Evolutionary conservation across 345 rosid genomes (phyloP).

Genomic region (Adansonia digitata): DNA sequence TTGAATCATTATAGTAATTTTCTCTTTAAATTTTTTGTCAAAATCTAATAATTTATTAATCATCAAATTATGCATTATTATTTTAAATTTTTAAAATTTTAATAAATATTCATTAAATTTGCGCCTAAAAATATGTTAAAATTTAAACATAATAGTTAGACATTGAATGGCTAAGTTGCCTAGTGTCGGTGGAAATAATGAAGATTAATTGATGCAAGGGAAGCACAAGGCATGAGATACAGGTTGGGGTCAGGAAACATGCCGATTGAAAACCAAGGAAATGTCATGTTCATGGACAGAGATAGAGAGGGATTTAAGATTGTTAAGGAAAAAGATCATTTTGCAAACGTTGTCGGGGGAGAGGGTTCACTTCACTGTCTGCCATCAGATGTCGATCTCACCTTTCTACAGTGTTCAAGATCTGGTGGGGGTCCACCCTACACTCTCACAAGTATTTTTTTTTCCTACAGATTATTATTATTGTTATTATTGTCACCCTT

Average conservation of each 20-base stretch:
- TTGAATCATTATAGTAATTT: too few species aligned
- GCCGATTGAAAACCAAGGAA: slow-evolving; percentile 26
- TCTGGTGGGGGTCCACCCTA: slow-evolving; percentile 24
- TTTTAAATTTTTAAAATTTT: too few species aligned
- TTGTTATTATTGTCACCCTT: slow-evolving; percentile 6
- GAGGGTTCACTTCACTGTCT: too few species aligned
- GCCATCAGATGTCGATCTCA: slow-evolving; percentile 19
- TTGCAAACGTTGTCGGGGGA: background rate
- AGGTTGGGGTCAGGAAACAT: slow-evolving; percentile 12
- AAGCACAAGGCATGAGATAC: background rate
- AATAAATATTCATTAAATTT: too few species aligned
- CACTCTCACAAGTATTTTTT: slow-evolving; percentile 25
- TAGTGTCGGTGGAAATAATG: background rate
- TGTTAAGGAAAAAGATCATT: background rate
- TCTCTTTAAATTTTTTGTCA: too few species aligned
- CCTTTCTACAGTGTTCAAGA: background rate
- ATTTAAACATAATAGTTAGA: background rate
- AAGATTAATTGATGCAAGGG: background rate
- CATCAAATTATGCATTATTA: too few species aligned
- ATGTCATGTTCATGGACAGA: slow-evolving; percentile 14
- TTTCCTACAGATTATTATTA: too few species aligned
- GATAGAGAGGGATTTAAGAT: too few species aligned
- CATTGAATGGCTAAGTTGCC: background rate
- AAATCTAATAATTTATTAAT: too few species aligned
- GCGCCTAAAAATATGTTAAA: too few species aligned